A percentile compares a stretch with the other conserved stretches of the same genome.
Conservation (phyloP, 805 yeast genomes). For the Brettanomyces custersianus region DNA sequence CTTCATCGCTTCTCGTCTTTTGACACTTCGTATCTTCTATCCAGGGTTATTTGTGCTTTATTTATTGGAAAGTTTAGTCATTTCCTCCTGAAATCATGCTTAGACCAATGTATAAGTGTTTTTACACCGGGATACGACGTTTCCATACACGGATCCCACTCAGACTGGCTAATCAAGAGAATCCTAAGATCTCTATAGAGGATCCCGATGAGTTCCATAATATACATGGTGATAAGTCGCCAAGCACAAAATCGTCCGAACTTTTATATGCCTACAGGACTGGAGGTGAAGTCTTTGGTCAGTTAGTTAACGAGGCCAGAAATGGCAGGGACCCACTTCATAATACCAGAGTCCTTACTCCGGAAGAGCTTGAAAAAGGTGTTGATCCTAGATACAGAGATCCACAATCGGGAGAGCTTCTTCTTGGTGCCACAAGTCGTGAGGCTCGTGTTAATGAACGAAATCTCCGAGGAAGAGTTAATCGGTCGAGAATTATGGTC, state of each 20-base stretch:
- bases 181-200: constrained; percentile 13
- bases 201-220: constrained; percentile 16
- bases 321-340: constrained; percentile 26
- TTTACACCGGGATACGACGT: neutral
- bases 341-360: constrained; percentile 27
- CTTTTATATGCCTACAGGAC: constrained; percentile 28
- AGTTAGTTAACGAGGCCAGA: constrained; percentile 29
- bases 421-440: constrained; percentile 32
- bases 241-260: constrained; percentile 16
- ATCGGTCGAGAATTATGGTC: constrained; percentile 40
- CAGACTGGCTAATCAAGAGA: no score
- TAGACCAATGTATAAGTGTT: no score
- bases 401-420: constrained; percentile 21
- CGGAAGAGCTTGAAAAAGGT: constrained; percentile 26
- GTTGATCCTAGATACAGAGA: constrained; percentile 26
- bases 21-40: no score
- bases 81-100: no score
- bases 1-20: no score
- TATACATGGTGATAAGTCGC: constrained; percentile 11
- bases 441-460: constrained; percentile 50
- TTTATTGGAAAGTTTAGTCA: no score
- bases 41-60: no score
- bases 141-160: neutral
- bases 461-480: constrained; percentile 50
- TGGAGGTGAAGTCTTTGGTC: constrained; percentile 34